phyloP scores from a whole-genome alignment of 1,284 basidiomycete genomes.

The Lentinula novae-zelandiae region DNA sequence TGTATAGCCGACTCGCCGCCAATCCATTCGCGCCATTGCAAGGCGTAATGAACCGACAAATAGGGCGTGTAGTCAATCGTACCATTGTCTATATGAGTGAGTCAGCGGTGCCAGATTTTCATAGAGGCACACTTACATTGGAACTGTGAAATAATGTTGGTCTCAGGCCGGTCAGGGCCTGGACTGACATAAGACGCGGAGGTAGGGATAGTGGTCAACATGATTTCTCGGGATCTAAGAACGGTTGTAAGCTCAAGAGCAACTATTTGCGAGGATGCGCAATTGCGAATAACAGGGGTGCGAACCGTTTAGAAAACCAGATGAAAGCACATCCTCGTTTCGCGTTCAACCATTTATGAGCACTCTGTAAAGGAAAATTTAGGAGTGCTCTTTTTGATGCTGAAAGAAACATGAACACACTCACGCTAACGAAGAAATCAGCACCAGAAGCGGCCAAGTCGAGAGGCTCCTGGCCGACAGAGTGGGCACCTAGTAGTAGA shows the following conservation, averaged over 20 bases:
- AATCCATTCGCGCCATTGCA: slow-evolving; percentile 76
- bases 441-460: slow-evolving; percentile 58
- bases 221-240: slow-evolving; percentile 71
- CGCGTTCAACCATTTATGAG: slow-evolving; percentile 81
- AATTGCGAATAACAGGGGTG: not conserved
- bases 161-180: slow-evolving; percentile 41
- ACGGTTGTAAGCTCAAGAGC: not conserved
- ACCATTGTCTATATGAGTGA: slow-evolving; percentile 54
- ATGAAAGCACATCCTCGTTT: slow-evolving; percentile 72
- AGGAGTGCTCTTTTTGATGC: not conserved
- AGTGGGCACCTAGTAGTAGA: slow-evolving; percentile 52
- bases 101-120: not conserved
- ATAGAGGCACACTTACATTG: slow-evolving; percentile 40
- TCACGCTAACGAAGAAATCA: slow-evolving; percentile 80
- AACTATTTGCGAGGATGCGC: no score
- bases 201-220: slow-evolving; percentile 76
- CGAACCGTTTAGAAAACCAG: slow-evolving; percentile 74
- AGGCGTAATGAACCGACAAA: slow-evolving; percentile 55
- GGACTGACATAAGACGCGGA: slow-evolving; percentile 53
- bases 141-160: slow-evolving; percentile 36
- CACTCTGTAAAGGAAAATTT: slow-evolving; percentile 44
- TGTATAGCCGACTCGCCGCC: slow-evolving; percentile 84
- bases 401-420: slow-evolving; percentile 18
- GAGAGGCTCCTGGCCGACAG: slow-evolving; percentile 69
- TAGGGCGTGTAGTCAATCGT: slow-evolving; percentile 57